Evolutionary conservation across 176 grass and related monocot species (phyloP).

Genomic region (Themeda triandra): DNA sequence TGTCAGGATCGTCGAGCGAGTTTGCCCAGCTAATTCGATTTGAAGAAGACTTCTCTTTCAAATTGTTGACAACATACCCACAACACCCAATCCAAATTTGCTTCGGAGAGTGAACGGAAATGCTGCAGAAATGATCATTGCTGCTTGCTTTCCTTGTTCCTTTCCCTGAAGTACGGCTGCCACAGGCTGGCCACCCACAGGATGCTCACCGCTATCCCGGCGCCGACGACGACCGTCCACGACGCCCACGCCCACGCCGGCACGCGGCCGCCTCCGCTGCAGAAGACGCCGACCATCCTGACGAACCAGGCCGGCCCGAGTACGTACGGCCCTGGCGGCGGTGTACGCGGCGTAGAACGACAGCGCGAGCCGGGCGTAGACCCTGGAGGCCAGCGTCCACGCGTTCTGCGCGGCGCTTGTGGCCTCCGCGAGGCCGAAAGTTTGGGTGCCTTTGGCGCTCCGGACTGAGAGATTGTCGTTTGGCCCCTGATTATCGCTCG

Average conservation of each 20-base stretch:
- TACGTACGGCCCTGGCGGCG: constrained; percentile 41
- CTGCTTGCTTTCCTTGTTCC: not conserved
- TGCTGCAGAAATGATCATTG: not conserved
- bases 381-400: constrained; percentile 50
- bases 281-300: constrained; percentile 54
- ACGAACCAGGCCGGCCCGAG: constrained; percentile 54
- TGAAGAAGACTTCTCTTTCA: not conserved
- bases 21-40: not conserved
- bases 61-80: not conserved
- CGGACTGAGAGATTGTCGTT: too few relatives aligned
- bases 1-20: too few relatives aligned
- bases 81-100: not conserved
- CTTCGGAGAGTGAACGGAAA: not conserved
- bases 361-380: constrained; percentile 36
- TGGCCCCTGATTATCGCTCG: too few relatives aligned
- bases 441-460: too few relatives aligned
- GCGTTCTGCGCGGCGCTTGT: constrained; percentile 72
- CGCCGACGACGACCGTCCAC: constrained; percentile 70
- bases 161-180: constrained; percentile 48
- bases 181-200: constrained; percentile 78
- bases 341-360: constrained; percentile 82
- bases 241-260: constrained; percentile 59
- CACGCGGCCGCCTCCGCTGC: constrained; percentile 9
- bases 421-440: constrained; percentile 59
- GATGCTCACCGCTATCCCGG: constrained; percentile 57